A percentile compares a stretch with the other conserved stretches of the same genome.
phyloP scores from a whole-genome alignment of 2,329 filamentous ascomycete genomes.

The Bipolaris oryzae region DNA sequence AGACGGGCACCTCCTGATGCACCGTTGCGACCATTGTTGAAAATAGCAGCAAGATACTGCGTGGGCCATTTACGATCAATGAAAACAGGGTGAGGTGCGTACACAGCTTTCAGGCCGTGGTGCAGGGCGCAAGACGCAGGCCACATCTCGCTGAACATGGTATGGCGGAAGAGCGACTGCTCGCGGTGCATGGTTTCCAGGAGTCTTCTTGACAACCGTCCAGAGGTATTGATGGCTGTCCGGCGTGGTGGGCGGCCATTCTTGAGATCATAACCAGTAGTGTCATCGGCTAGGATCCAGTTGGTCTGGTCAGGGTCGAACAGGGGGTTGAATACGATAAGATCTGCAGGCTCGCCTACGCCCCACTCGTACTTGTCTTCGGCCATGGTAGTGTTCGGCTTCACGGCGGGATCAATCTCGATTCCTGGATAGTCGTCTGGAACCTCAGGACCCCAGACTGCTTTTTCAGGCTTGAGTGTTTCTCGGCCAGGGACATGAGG shows the following conservation, averaged over 20 bases:
- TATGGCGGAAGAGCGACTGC: constrained; percentile 69
- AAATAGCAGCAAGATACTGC: constrained; percentile 60
- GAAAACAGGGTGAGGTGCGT: constrained; percentile 64
- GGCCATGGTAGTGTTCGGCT: constrained; percentile 62
- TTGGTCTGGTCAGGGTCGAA: constrained; percentile 74
- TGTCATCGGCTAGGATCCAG: constrained; percentile 74
- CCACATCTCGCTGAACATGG: constrained; percentile 83
- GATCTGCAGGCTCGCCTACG: constrained; percentile 72
- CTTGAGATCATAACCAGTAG: constrained; percentile 68
- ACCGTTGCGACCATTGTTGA: constrained; percentile 62
- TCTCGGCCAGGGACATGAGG: constrained; percentile 52
- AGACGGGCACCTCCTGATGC: constrained; percentile 57
- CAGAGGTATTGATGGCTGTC: constrained; percentile 73
- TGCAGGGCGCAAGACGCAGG: constrained; percentile 73
- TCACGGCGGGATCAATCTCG: constrained; percentile 59
- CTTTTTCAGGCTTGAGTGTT: constrained; percentile 50
- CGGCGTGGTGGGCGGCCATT: constrained; percentile 68
- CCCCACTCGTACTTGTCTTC: constrained; percentile 66
- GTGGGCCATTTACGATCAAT: constrained; percentile 63
- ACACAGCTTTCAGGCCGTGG: constrained; percentile 78
- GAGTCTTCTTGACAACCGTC: constrained; percentile 69
- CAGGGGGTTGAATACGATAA: constrained; percentile 78
- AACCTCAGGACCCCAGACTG: constrained; percentile 56
- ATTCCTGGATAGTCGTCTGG: constrained; percentile 53
- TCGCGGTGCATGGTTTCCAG: constrained; percentile 77